Conservation (phyloP, 176 grass and related monocot species). For the Oryza punctata region DNA sequence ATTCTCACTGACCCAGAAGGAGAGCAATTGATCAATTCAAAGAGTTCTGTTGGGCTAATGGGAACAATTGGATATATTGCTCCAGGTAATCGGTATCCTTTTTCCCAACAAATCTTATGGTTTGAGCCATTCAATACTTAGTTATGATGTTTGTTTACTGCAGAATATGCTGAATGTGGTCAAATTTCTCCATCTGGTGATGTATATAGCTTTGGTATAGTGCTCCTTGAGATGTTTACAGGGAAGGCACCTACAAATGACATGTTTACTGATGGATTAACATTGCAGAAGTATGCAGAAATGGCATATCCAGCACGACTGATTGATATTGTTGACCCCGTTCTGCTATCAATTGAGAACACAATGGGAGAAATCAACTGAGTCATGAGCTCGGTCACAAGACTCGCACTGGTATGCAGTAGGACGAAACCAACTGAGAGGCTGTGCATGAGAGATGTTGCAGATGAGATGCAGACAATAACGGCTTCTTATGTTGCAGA, state of each 20-base stretch:
- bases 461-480: slow-evolving; percentile 5
- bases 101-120: neutral
- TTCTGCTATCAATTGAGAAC: slow-evolving; percentile 29
- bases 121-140: neutral
- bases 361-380: neutral
- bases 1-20: slow-evolving; percentile 25
- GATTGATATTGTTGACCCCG: slow-evolving; percentile 28
- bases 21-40: slow-evolving; percentile 29
- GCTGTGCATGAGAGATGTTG: slow-evolving; percentile 17
- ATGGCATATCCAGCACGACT: slow-evolving; percentile 18
- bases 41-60: slow-evolving; percentile 30
- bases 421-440: slow-evolving; percentile 29
- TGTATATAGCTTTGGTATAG: slow-evolving; percentile 58
- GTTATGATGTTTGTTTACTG: neutral
- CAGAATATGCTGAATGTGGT: slow-evolving; percentile 44
- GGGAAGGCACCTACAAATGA: slow-evolving; percentile 46
- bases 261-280: slow-evolving; percentile 40
- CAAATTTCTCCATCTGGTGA: slow-evolving; percentile 38
- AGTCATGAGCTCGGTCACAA: slow-evolving; percentile 15
- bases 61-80: slow-evolving; percentile 62
- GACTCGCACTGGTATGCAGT: slow-evolving; percentile 34
- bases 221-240: slow-evolving; percentile 58
- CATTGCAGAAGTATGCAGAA: slow-evolving; percentile 28
- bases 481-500: slow-evolving; percentile 3
- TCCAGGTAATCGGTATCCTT: slow-evolving; percentile 44